These are phyloP conservation scores for Magnolia sinica DNA, from an alignment of 164 flowering plant species.

Conservation along the genomic window DNA sequence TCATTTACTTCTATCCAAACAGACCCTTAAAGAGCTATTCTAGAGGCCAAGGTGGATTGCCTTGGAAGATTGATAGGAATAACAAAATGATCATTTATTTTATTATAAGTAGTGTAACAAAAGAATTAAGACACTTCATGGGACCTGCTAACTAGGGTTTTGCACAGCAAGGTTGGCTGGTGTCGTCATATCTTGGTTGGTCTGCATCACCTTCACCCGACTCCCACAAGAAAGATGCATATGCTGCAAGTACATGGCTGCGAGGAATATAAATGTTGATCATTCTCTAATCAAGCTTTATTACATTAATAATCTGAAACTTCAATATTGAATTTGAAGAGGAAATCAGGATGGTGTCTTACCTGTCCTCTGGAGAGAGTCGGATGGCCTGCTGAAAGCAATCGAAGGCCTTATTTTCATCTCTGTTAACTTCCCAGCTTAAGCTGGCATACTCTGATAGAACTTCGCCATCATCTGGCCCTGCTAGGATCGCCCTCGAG, in stretches of 20 bases:
- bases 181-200: no score
- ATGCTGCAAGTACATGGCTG: conserved; percentile 74
- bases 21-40: no score
- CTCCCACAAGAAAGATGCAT: conserved; percentile 69
- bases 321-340: not conserved
- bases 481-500: conserved; percentile 67
- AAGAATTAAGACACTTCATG: no score
- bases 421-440: conserved; percentile 60
- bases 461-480: conserved; percentile 61
- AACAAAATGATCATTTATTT: no score
- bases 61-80: no score
- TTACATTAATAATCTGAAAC: not conserved
- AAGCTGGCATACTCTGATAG: conserved; percentile 61
- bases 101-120: no score
- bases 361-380: conserved; percentile 61
- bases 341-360: not conserved
- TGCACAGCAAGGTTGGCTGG: no score
- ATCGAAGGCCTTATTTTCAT: conserved; percentile 40
- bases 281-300: not conserved
- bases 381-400: conserved; percentile 58
- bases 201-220: conserved; percentile 21
- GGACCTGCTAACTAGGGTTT: no score
- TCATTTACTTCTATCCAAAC: no score
- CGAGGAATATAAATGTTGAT: not conserved
- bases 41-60: no score